phyloP scores from a whole-genome alignment of 345 rosid species.

The Geranium brycei region DNA sequence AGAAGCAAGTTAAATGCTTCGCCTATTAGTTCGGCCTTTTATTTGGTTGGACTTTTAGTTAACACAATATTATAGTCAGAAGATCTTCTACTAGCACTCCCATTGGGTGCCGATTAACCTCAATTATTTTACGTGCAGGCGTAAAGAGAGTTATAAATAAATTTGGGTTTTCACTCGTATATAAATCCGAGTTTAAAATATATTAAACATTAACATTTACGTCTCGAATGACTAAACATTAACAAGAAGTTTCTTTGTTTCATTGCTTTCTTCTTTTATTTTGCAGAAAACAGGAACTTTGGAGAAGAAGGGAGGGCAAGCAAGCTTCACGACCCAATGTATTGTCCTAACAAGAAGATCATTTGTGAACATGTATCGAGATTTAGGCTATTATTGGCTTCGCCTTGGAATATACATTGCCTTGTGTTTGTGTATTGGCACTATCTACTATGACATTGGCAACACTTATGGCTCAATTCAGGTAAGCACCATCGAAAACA shows the following conservation, averaged over 20 bases:
- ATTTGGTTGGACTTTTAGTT: too few relatives aligned
- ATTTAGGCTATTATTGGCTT: constrained; percentile 55
- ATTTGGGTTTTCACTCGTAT: too few relatives aligned
- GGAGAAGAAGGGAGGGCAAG: constrained; percentile 19
- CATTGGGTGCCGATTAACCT: too few relatives aligned
- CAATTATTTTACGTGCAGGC: too few relatives aligned
- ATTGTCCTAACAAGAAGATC: constrained; percentile 36
- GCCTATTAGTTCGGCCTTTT: too few relatives aligned
- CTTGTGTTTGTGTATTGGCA: constrained; percentile 38
- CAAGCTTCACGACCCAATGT: constrained; percentile 29
- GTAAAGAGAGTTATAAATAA: too few relatives aligned
- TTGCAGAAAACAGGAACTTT: not conserved
- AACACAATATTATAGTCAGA: too few relatives aligned
- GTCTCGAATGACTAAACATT: not conserved
- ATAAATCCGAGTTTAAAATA: too few relatives aligned
- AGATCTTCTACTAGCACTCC: too few relatives aligned
- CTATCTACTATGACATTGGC: constrained; percentile 18
- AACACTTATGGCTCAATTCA: constrained; percentile 37
- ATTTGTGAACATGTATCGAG: constrained; percentile 47
- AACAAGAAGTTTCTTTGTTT: not conserved
- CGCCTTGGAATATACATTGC: constrained; percentile 41
- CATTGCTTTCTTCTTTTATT: too few relatives aligned
- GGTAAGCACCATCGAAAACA: constrained; percentile 14
- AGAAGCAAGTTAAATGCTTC: too few relatives aligned
- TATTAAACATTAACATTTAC: too few relatives aligned